Base-by-base conservation (phyloP, 2,329 filamentous ascomycete genomes). In the Stromatinia cepivora region DNA sequence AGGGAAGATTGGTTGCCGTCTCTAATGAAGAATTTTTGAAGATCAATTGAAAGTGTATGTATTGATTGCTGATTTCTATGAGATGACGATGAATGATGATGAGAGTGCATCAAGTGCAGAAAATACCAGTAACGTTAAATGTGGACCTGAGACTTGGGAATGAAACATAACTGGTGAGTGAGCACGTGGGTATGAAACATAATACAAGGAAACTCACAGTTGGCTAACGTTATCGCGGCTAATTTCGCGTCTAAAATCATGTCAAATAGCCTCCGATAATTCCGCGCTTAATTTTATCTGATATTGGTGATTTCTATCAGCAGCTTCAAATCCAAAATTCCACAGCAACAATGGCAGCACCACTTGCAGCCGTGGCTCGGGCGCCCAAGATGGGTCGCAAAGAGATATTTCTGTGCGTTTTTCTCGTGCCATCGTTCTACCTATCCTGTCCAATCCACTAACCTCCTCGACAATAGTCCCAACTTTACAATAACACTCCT, bases 401-500 rank as follows among this genome's bases (percentile, higher is more conserved):
- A 77, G 79, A 86, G 74, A 78, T 88, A 57, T 88, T 82, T 72
- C 78, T 89, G 87, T 88, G 77, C 72, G 84, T 13, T 28, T 28
- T 28, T 79, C 52, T 25, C 28, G 53, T 48, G 17, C 39, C 11
- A 57, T 54, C 46, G 25, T 45, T 22, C n/a, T 31, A 25, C 45
- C 62, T 31, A 56, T 17, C 25, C 34, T 39, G 46, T 54, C 36
- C 36, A 39, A 50, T 31, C 8, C 25, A 34, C 64, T 71, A 61
- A 72, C 42, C 53, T 50, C 39, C 61, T 36, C n/a, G 25, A 9
- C 31, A 22, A 20, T 77, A 97, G 94, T 71, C 94, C 94, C 66
- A 88, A 90, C 78, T 92, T 96, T 82, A 87, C 88, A 73, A 84
- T 98, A 77, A 90, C 90, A 71, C 87, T 98, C 77, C 84, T 97